Base-by-base conservation (phyloP, 108 stramenopile species). In the Skeletonema potamos region DNA sequence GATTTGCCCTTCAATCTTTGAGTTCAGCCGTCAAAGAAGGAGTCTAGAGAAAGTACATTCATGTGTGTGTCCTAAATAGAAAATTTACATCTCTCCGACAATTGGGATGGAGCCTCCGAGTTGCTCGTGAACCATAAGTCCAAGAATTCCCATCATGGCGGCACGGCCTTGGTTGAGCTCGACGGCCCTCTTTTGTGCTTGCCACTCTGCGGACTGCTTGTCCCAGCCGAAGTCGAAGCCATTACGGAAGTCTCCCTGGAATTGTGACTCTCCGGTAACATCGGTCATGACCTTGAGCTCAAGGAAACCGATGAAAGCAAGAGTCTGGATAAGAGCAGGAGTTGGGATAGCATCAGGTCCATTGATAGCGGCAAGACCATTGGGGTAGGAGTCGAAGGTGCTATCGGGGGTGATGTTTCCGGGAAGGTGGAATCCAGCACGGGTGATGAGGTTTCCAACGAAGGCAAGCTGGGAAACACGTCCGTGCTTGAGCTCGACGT, bases 91-190 rank as follows among this genome's bases (percentile, higher is more conserved):
- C 60, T 70, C 62, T 62, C 75, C 75, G 5, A 71, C 70, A 57
- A 76, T 76, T 51, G 75, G 75, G 48, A 76, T 18, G 27, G 61
- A 20, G 34, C 75, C 87, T 58, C 68, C 81, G 17, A 92, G 77
- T 64, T 86, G 82, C 85, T 95, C 94, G 82, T 95, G 94, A 18
- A 96, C 86, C 83, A 93, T 89, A 37, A 96, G 75, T 48, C 88
- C 94, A 51, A 96, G 78, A 79, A 96, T 96, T 51, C 92, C 94
- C 90, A 96, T 91, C 82, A 84, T 82, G 18, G 95, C 95, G 8
- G 92, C 92, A 58, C 95, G 91, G 44, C 95, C 95, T 68, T 96
- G 89, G 90, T 96, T 96, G 68, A 96, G 87, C 78, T 96, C 94
- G 63, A 95, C 90, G 62, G 88, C 93, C 41, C 92, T 76, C 88